phyloP scores from a whole-genome alignment of 495 filamentous ascomycete genomes.

The Cudoniella acicularis region DNA sequence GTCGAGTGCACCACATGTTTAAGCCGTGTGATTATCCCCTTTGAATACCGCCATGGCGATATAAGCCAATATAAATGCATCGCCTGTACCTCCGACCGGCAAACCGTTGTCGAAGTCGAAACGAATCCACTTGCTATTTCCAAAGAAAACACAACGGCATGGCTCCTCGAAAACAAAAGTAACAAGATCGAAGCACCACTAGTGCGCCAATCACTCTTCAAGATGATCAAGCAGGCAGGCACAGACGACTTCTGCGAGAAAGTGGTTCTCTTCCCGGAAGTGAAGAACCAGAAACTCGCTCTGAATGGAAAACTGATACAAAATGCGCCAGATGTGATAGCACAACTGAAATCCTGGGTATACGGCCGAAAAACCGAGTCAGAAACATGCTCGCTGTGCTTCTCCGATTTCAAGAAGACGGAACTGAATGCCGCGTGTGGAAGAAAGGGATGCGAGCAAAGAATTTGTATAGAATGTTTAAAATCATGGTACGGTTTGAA shows the following conservation, averaged over 20 bases:
- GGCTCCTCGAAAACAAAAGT: constrained; percentile 36
- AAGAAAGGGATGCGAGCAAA: constrained; percentile 26
- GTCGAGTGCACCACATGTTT: constrained; percentile 38
- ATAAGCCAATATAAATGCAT: constrained; percentile 32
- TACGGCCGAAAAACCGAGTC: constrained; percentile 28
- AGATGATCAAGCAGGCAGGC: constrained; percentile 32
- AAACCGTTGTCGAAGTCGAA: constrained; percentile 29
- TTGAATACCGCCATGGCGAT: constrained; percentile 30
- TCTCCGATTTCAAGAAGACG: constrained; percentile 27
- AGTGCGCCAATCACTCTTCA: constrained; percentile 35
- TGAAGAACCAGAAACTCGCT: constrained; percentile 11
- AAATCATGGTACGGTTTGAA: constrained; percentile 30
- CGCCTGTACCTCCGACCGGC: constrained; percentile 30
- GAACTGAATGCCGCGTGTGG: constrained; percentile 28
- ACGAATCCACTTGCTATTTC: constrained; percentile 30
- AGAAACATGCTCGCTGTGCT: constrained; percentile 38
- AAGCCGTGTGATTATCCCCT: constrained; percentile 41
- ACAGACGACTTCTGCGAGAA: constrained; percentile 27
- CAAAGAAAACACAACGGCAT: constrained; percentile 33
- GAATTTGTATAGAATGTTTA: constrained; percentile 26
- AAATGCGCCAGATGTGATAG: constrained; percentile 31
- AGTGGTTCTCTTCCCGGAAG: constrained; percentile 33
- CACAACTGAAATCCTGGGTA: constrained; percentile 31
- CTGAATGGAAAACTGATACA: constrained; percentile 37
- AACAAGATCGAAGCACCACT: constrained; percentile 31